Base-by-base conservation (phyloP, 2,329 filamentous ascomycete genomes). In the Eutypa lata region DNA sequence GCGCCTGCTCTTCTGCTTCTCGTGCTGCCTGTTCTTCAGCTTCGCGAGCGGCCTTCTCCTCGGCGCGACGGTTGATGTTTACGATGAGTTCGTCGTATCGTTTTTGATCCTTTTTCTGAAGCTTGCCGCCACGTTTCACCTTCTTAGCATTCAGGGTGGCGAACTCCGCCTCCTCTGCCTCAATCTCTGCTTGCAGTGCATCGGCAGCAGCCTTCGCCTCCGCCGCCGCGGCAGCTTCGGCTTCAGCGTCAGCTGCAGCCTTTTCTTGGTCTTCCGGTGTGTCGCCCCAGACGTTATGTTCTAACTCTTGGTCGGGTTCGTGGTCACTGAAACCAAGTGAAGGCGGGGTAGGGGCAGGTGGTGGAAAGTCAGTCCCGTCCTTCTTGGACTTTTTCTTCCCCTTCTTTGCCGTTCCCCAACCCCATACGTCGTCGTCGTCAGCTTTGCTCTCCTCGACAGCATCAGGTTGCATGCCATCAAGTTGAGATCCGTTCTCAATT, bases 311-410 rank as follows among this genome's bases (percentile, higher is more conserved):
- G 57, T 74, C 70, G 62, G 68, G 65, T 58, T 78, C 73, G 62
- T 72, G 42, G 22, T 61, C 51, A 11, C 59, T 71, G 66, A 76
- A 63, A 53, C 81, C 73, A 62, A 77, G 67, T 50, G 68, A 68
- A 35, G 76, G 77, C 55, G 78, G 75, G 42, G 75, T 78, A 40
- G 78, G 76, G 49, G 72, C 73, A 59, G 74, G 76, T 55, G 78
- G 75, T 56, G 75, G 74, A 51, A 72, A 70, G 53, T 77, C 66
- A 42, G 47, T 31, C 10, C 26, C 68, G 53, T 64, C 61, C 58
- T 76, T 76, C 63, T 75, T 74, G 49, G 72, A 76, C 59, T 76
- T 75, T 59, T 73, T 75, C 58, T 76, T 75, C 24, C 53, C 56
- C 50, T 64, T 61, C 52, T 70, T 66, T 53, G 71, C 70, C 56